Base-by-base conservation (phyloP, 352 stramenopile genomes). In the Aphanomyces invadans region DNA sequence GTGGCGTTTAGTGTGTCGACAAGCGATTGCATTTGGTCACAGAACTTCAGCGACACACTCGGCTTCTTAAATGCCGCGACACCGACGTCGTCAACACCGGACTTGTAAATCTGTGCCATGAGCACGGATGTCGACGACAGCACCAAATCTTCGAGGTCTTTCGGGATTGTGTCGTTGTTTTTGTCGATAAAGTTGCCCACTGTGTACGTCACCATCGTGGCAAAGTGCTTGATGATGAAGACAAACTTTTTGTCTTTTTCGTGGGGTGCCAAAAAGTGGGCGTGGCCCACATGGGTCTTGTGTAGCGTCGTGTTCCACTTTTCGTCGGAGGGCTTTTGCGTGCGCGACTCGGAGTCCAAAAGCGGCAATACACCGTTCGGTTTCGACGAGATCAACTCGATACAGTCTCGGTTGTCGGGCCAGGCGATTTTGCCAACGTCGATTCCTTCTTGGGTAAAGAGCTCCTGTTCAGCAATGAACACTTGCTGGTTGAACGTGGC, bases 141-240 rank as follows among this genome's bases (percentile, higher is more conserved):
- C 39, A 97, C 80, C 60, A 97, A 87, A 42, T 96, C 83, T 45
- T 89, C 76, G 23, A 98, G 73, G 70, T 98, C 91, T 61, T 90
- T 88, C 12, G 87, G 87, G 54, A 98, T 91, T 60, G 87, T 95
- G 72, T 99, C 95, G 68, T 96, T 94, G 76, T 99, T 99, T 73
- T 97, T 97, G 70, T 98, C 86, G 39, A 98, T 88, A 71, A 99
- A 99, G 60, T 95, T 93, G 56, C 83, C 83, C 12, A 96, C 92
- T 71, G 93, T 92, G 78, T 99, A 99, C 32, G 86, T 86, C 23
- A 99, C 96, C 39, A 84, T 76, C 46, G 92, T 97, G 36, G 96
- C 95, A 78, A 98, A 99, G 80, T 99, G 96, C 59, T 95, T 88
- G 52, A 99, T 89, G 55, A 95, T 95, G 75, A 99, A 99, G 69